Conservation (phyloP, 768 basidiomycete genomes). For the Dendrothele bispora region DNA sequence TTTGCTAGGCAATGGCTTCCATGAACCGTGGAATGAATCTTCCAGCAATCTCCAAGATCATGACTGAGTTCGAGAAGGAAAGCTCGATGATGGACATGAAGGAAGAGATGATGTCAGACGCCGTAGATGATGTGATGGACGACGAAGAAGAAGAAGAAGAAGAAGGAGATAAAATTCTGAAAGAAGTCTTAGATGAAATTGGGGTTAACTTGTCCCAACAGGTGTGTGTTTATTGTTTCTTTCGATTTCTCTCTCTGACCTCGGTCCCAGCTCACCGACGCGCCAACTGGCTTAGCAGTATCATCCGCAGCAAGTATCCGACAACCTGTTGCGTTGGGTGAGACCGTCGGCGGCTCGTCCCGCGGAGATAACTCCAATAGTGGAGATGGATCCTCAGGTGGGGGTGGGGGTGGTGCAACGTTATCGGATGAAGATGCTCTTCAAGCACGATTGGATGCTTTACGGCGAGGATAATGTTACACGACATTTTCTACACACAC, state of each 20-base stretch:
- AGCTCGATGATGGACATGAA: slow-evolving; percentile 99
- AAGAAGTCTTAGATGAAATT: slow-evolving; percentile 96
- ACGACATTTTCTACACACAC: too few relatives aligned
- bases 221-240: slow-evolving; percentile 33
- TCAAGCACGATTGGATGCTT: slow-evolving; percentile 89
- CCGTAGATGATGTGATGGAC: slow-evolving; percentile 97
- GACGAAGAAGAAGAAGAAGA: slow-evolving; percentile 96
- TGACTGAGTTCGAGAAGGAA: slow-evolving; percentile 98
- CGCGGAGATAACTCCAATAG: slow-evolving; percentile 32
- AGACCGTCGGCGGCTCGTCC: slow-evolving; percentile 26
- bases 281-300: slow-evolving; percentile 71
- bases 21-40: slow-evolving; percentile 98
- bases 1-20: slow-evolving; percentile 86
- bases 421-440: slow-evolving; percentile 86
- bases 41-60: slow-evolving; percentile 91
- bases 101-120: slow-evolving; percentile 99
- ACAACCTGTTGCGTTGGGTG: slow-evolving; percentile 86
- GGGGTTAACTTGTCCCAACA: slow-evolving; percentile 90
- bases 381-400: slow-evolving; percentile 23
- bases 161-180: slow-evolving; percentile 93
- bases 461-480: slow-evolving; percentile 75
- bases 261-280: slow-evolving; percentile 67
- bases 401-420: slow-evolving; percentile 37
- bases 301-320: slow-evolving; percentile 62
- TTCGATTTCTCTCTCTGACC: slow-evolving; percentile 10